These are phyloP conservation scores for Arthroderma uncinatum DNA, from an alignment of 2,329 filamentous ascomycete genomes.

Conservation along the genomic window DNA sequence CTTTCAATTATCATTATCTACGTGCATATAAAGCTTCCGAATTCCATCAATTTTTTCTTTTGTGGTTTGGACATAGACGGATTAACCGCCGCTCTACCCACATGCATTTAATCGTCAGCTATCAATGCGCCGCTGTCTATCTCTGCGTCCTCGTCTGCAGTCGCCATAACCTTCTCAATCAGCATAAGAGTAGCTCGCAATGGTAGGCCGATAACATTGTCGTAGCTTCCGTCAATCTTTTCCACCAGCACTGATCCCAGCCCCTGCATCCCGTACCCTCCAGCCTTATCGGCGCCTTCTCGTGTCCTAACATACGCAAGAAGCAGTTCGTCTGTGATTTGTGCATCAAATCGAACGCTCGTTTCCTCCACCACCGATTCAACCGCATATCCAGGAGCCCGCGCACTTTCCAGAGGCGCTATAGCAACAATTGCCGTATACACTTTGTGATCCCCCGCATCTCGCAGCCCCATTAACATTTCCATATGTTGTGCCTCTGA, in stretches of 20 bases:
- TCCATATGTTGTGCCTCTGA: conserved; percentile 67
- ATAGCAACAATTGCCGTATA: conserved; percentile 79
- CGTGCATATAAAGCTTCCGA: conserved; percentile 3
- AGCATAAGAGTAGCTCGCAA: conserved; percentile 64
- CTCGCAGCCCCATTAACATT: conserved; percentile 73
- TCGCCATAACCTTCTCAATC: conserved; percentile 78
- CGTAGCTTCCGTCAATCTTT: conserved; percentile 75
- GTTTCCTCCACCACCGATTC: conserved; percentile 82
- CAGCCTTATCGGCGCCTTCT: conserved; percentile 91
- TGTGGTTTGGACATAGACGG: neutral
- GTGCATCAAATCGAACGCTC: conserved; percentile 69
- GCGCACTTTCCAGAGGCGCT: conserved; percentile 66
- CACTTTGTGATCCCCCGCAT: conserved; percentile 67
- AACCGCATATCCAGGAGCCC: conserved; percentile 74
- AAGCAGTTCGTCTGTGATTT: conserved; percentile 70
- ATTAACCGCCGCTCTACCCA: neutral
- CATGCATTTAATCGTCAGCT: neutral
- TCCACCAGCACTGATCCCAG: conserved; percentile 78
- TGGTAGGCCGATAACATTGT: conserved; percentile 90
- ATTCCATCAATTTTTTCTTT: neutral
- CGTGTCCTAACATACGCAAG: conserved; percentile 57
- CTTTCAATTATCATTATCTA: neutral
- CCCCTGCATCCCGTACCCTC: conserved; percentile 89
- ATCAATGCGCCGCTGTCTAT: neutral
- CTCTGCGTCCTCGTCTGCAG: conserved; percentile 53